Percentiles rank a stretch among this genome's conserved stretches.
phyloP scores from a whole-genome alignment of 345 rosid genomes.

The Gynandropsis gynandra region DNA sequence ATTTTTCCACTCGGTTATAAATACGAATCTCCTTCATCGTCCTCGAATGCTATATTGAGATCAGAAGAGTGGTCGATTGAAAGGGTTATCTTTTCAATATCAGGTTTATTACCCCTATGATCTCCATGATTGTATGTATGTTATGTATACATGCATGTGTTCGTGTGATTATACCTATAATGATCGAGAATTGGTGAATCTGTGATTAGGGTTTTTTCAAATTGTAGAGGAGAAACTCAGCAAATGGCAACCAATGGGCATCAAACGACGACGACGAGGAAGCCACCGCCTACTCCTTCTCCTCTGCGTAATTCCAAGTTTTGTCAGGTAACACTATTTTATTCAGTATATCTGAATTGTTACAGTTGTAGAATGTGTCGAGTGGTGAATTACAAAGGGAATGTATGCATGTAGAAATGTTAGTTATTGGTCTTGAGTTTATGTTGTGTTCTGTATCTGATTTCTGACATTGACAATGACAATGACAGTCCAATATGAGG shows the following conservation, averaged over 20 bases:
- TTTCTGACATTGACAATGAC: slow-evolving; percentile 3
- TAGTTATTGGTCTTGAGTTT: slow-evolving; percentile 12
- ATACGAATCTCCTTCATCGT: slow-evolving; percentile 27
- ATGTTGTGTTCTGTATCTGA: slow-evolving; percentile 3
- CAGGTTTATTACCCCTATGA: slow-evolving; percentile 1
- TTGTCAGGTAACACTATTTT: slow-evolving; percentile 47
- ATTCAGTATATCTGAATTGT: no score
- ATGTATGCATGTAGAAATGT: not conserved
- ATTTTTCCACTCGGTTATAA: slow-evolving; percentile 26
- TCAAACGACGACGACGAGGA: slow-evolving; percentile 37
- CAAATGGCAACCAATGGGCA: slow-evolving; percentile 55
- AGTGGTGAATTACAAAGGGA: no score
- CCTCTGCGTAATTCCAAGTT: slow-evolving; percentile 84
- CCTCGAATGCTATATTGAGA: slow-evolving; percentile 13
- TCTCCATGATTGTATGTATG: slow-evolving; percentile 1
- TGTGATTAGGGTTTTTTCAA: slow-evolving; percentile 3
- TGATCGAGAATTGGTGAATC: not conserved
- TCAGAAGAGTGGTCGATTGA: slow-evolving; percentile 20
- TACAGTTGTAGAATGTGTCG: no score
- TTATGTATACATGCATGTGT: slow-evolving; percentile 21
- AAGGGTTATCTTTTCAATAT: slow-evolving; percentile 8
- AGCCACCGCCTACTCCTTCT: slow-evolving; percentile 85
- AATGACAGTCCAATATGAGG: slow-evolving; percentile 78
- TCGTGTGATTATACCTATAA: not conserved
- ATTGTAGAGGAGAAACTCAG: slow-evolving; percentile 26